Percentiles rank a stretch among this genome's conserved stretches.
Evolutionary conservation across 768 basidiomycete species (phyloP).

Genomic region (Lentinula aciculospora): DNA sequence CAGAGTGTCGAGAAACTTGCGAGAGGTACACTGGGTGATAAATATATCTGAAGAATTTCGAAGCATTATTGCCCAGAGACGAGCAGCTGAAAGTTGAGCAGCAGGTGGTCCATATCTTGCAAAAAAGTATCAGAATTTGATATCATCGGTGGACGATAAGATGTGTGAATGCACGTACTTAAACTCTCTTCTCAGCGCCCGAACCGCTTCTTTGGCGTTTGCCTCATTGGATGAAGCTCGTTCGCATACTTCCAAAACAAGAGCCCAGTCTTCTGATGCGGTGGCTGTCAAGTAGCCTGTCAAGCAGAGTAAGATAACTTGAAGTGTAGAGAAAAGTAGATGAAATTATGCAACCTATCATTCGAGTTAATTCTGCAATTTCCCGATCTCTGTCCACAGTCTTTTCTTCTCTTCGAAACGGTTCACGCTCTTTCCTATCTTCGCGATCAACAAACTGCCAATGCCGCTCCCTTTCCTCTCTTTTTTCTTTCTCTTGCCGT

Average conservation of each 20-base stretch:
- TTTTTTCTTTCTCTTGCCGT: conserved; percentile 28
- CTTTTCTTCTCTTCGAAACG: conserved; percentile 21
- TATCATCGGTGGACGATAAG: background rate
- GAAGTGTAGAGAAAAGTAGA: background rate
- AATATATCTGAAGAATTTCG: conserved; percentile 74
- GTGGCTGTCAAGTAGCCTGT: conserved; percentile 72
- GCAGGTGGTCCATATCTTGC: conserved; percentile 75
- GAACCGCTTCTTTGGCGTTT: conserved; percentile 80
- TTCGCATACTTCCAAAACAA: conserved; percentile 84
- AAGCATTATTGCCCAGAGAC: conserved; percentile 88
- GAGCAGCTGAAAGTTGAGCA: conserved; percentile 70
- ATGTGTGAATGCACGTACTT: conserved; percentile 39
- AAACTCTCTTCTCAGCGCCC: conserved; percentile 80
- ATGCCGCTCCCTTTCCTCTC: conserved; percentile 27
- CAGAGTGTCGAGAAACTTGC: conserved; percentile 75
- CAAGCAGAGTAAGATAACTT: background rate
- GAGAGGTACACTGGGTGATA: conserved; percentile 59
- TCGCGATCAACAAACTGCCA: conserved; percentile 16
- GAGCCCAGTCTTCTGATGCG: conserved; percentile 74
- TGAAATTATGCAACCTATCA: conserved; percentile 50
- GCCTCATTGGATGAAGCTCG: conserved; percentile 65
- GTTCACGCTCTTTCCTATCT: conserved; percentile 18
- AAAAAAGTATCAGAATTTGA: background rate
- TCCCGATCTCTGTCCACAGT: conserved; percentile 36
- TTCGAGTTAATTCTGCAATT: conserved; percentile 51